Base-by-base conservation (phyloP, 23 red algal genomes). In the Gracilaria gracilis region DNA sequence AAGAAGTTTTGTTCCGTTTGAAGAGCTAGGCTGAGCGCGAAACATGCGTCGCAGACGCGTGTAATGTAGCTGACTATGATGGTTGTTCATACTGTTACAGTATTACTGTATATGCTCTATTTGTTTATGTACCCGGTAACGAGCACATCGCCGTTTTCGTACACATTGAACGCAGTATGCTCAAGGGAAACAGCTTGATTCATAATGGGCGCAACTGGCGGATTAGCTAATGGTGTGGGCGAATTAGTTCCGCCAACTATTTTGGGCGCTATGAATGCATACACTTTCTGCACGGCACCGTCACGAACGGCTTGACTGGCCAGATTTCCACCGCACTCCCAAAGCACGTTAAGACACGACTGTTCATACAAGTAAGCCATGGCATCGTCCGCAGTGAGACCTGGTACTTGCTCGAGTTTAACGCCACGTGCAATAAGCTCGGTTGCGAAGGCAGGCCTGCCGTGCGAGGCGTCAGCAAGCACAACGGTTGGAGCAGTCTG, bases 291-390 rank as follows among this genome's bases (percentile, higher is more conserved):
- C 73, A 98, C 87, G 28, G 58, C 80, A 35, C 83, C 84, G 40
- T 50, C 57, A 46, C 71, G 42, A 85, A 98, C 61, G 29, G 96
- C 96, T 46, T 79, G 59, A 16, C 88, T 75, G 23, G 96, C 96
- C 20, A 98, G 80, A 29, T 44, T 61, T 38, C 96, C 93, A 9
- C 96, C 96, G 62, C 96, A 98, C 82, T 98, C 96, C 96, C 96
- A 98, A 15, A 98, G 39, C 32, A 98, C 93, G 49, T 66, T 88
- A 36, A 92, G 48, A 49, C 85, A 89, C 55, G 64, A 93, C 38
- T 51, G 28, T 6, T 94, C 51, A 57, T 91, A 87, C n/a, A 98
- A 64, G 32, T 67, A 84, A 3, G 67, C 71, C 95, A 93, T 87
- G 14, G 82, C 89, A 44, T 76, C 67, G 21, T 58, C 55, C 25